Conservation (phyloP, 2,329 filamentous ascomycete species). For the Leptographium procerum region DNA sequence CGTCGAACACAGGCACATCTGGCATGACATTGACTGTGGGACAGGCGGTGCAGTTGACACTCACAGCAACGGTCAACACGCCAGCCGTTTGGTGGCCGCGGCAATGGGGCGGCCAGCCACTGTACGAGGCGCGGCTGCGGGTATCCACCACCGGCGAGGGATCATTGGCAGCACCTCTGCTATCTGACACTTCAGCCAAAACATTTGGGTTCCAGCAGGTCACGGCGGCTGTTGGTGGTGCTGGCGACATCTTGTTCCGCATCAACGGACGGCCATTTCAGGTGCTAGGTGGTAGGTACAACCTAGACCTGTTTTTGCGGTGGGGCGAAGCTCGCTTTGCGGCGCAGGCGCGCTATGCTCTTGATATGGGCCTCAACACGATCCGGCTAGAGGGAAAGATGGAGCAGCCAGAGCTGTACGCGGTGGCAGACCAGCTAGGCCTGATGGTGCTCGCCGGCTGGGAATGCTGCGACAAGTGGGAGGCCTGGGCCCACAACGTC, state of each 20-base stretch:
- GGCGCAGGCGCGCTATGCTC: slow-evolving; percentile 37
- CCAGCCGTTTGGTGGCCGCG: slow-evolving; percentile 47
- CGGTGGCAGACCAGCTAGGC: slow-evolving; percentile 45
- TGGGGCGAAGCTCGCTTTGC: slow-evolving; percentile 38
- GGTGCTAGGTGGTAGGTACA: slow-evolving; percentile 49
- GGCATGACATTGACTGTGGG: slow-evolving; percentile 5
- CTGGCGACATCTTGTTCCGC: slow-evolving; percentile 43
- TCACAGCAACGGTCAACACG: slow-evolving; percentile 8
- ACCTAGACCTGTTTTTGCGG: slow-evolving; percentile 49
- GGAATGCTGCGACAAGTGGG: slow-evolving; percentile 61
- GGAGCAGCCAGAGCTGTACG: slow-evolving; percentile 50
- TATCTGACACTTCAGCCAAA: slow-evolving; percentile 19
- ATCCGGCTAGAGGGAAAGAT: slow-evolving; percentile 53
- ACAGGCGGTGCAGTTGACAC: slow-evolving; percentile 7
- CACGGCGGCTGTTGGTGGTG: slow-evolving; percentile 34
- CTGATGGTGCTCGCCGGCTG: slow-evolving; percentile 52
- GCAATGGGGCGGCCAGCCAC: slow-evolving; percentile 39
- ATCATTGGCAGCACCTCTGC: no score
- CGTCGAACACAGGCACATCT: neutral
- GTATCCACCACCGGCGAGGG: slow-evolving; percentile 11
- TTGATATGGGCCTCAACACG: slow-evolving; percentile 53
- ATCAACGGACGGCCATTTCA: slow-evolving; percentile 48
- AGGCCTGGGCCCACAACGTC: slow-evolving; percentile 49
- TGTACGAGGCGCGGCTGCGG: slow-evolving; percentile 20
- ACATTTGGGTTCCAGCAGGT: slow-evolving; percentile 45